Percentiles rank a stretch among this genome's conserved stretches.
Evolutionary conservation across 2,329 filamentous ascomycete genomes (phyloP).

Genomic region (Calonectria pteridis): DNA sequence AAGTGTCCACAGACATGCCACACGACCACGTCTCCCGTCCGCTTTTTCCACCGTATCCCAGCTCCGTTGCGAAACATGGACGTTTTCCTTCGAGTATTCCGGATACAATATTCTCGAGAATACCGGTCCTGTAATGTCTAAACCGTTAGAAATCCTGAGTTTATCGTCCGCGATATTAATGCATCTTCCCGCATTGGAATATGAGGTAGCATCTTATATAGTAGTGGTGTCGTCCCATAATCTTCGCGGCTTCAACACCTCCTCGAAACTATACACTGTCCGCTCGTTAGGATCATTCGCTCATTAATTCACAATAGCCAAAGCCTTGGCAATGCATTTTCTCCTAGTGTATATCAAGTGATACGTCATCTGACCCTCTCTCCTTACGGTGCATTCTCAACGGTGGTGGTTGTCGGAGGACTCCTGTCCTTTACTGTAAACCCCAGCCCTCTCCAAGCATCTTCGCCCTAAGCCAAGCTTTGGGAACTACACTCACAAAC

Average conservation of each 20-base stretch:
- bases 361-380: constrained; percentile 28
- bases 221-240: neutral
- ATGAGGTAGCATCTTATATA: neutral
- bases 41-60: neutral
- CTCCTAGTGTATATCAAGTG: neutral
- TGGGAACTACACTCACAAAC: constrained; percentile 1
- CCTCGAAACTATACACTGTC: neutral
- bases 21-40: neutral
- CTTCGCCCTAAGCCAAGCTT: constrained; percentile 30
- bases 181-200: neutral
- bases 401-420: constrained; percentile 28
- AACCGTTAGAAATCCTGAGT: neutral
- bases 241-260: neutral
- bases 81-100: neutral
- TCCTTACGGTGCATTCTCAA: constrained; percentile 33
- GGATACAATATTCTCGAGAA: neutral
- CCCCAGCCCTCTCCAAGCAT: constrained; percentile 39
- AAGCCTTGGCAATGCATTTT: neutral
- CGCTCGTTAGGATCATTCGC: neutral
- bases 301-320: neutral
- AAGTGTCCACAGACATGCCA: neutral
- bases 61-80: neutral
- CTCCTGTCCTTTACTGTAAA: constrained; percentile 21
- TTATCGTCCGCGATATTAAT: neutral
- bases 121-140: neutral